Evolutionary conservation across 139 green algal species (phyloP), one percentile per base, ranked within the genome.

Genomic region (Nannochloris sp.): DNA sequence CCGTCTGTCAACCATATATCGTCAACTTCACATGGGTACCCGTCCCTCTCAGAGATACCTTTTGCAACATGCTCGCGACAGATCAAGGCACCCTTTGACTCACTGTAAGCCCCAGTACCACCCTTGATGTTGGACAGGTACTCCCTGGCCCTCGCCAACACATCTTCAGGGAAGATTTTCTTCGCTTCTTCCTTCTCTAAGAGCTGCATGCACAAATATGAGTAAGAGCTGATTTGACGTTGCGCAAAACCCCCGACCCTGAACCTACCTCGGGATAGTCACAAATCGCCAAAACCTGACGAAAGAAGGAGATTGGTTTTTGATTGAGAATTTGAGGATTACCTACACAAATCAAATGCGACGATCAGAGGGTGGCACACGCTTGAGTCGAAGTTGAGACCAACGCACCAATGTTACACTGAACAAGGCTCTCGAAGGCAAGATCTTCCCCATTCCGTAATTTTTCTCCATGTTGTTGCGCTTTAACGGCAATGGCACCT

Each of bases 301-400:
- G 69, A 60, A 90, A 88, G 68, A 93, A 97, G 21, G 88, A 92
- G 11, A 97, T 83, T n/a, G 91, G 88, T 71, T 91, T 83, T 78
- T 97, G 91, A 0, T 90, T 87, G 6, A 97, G 76, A 3, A 83
- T 71, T 68, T 97, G 91, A 3, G 90, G 88, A 71, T 96, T 96
- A 27, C 88, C 76, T 51, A 78, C 48, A 54, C 78, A 61, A 27
- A 40, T 40, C 7, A 40, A 40, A 40, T 40, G 34, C 34, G 34
- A 40, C 8, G 34, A 40, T 40, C 34, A 40, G 34, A 40, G 34
- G 34, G 34, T 40, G 34, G 8, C 34, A 40, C 34, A 40, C 34
- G 9, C 34, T 3, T 12, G 48, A 54, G n/a, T 24, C 18, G 10
- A 21, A 44, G 8, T 57, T 46, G 18, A 44, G 16, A 34, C 34